Base-by-base conservation (phyloP, 148 eudicot species). In the Arctostaphylos glauca region DNA sequence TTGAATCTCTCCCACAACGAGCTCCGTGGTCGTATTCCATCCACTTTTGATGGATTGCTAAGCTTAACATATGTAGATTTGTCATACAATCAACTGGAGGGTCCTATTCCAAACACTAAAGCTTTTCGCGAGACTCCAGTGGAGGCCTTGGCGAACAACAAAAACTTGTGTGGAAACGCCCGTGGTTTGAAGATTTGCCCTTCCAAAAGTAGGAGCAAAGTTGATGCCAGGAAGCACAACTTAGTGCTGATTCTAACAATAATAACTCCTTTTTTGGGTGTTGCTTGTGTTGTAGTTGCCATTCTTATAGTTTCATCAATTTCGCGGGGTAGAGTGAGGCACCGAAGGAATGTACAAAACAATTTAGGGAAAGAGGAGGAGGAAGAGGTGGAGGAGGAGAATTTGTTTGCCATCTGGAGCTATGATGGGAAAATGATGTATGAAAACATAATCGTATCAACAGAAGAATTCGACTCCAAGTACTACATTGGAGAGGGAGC, bases 31-130 rank as follows among this genome's bases (percentile, higher is more conserved):
- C 56, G 64, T 66, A 83, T 91, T 70, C 93, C 93, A 43, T 55
- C 84, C 0, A 81, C 84, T 50, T 89, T 91, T 68, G 86, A 81
- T 43, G 78, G 78, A 62, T 83, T 88, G 54, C 48, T 64, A 47
- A 84, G 90, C 80, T 77, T 89, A 74, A 54, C 14, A 3, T 4
- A 5, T 25, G 25, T 89, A n/a, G 87, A 91, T 74, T 53, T 91
- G 31, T 91, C 94, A 14, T 86, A 84, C 84, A 92, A 92, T 75
- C 74, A 87, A 21, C 85, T 92, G 56, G 88, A 89, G 21, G 94
- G 93, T 56, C 87, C 89, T 31, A 58, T 92, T 72, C 94, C 94
- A 0, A 68, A 84, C 15, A 81, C 52, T 71, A 77, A 62, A 53
- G 89, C 84, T 6, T 90, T 92, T 79, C 52, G 53, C 12, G 84